Evolutionary conservation across 2,329 filamentous ascomycete species (phyloP), one percentile per base, ranked within the genome.

Genomic region (Teratosphaeria destructans): DNA sequence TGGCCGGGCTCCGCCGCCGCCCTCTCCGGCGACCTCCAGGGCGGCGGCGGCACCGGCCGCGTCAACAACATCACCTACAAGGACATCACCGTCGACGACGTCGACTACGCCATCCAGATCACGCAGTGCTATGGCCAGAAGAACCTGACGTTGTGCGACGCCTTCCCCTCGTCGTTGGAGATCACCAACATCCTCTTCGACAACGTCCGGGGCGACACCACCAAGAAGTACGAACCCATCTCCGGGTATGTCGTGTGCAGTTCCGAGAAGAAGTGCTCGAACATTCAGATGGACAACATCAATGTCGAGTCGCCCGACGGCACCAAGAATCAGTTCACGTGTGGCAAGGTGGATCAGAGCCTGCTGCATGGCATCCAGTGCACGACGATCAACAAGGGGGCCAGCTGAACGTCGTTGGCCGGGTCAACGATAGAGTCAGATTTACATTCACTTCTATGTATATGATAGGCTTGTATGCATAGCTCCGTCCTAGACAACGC

Each of bases 51-150:
- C 43, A 72, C 72, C 5, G 84, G 86, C 29, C 75, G 76, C 47
- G 85, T 89, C 54, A 78, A 77, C 60, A 89, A 89, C 69, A 79
- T 88, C 61, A 88, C 85, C 1, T 88, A 86, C 69, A 81, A 87
- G 60, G 78, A 76, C 3, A 85, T 88, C 74, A 68, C 74, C 43
- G 77, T 85, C 61, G 72, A 78, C 39, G 85, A 87, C 61, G 84
- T 86, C 62, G 85, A 87, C 67, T 85, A 83, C 66, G 82, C 82
- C 2, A 82, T 87, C 63, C 81, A 85, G 61, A 75, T 86, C 55
- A 83, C 83, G n/a, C 84, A 86, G 68, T 86, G 84, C 74, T 85
- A 86, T 61, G 82, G 82, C 8, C 82, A 85, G 71, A 80, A 76
- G 61, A 85, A 86, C 66, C 67, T 81, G 56, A 85, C 82, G 2